Base-by-base conservation (phyloP, 1,139 yeast genomes). In the Saccharomyces hybrid region DNA sequence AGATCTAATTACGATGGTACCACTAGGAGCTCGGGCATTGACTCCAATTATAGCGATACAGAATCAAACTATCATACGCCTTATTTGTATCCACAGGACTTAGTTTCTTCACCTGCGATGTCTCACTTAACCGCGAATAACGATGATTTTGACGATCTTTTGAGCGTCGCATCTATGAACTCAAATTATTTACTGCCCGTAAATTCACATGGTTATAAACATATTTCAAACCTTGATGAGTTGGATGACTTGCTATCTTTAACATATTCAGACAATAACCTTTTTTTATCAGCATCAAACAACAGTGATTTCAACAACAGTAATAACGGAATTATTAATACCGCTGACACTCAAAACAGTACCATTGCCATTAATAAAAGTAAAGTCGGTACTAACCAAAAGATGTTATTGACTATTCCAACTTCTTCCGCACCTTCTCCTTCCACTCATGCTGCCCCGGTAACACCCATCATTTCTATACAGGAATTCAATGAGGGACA, bases 101-200 rank as follows among this genome's bases (percentile, higher is more conserved):
- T 48, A 13, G 59, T 59, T 6, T 55, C 57, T 13, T 63, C 66
- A 3, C 67, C 67, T 3, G 61, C 61, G 26, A 48, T 60, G 42
- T 61, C 63, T 3, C 54, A 59, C 50, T 50, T 63, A 25, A 59
- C 64, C 14, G 57, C 60, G n/a, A 63, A 62, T 4, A 63, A 61
- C 41, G 63, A 60, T 8, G 68, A 66, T 48, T 53, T 62, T 47
- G 70, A 66, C 50, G 70, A 67, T 50, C 48, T 62, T 13, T 48
- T 63, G 57, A 62, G 72, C 61, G 59, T 71, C 49, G 56, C 63
- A 48, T 62, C 73, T 30, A 61, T 64, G 42, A 58, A 55, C 26
- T 59, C 63, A 11, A 60, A 59, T 46, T 48, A 55, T 44, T 49
- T 62, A 41, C 51, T 63, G 31, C 66, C 68, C 28, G 50, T 61